Evolutionary conservation across 345 rosid species (phyloP).

Genomic region (Sisymbrium altissimum): DNA sequence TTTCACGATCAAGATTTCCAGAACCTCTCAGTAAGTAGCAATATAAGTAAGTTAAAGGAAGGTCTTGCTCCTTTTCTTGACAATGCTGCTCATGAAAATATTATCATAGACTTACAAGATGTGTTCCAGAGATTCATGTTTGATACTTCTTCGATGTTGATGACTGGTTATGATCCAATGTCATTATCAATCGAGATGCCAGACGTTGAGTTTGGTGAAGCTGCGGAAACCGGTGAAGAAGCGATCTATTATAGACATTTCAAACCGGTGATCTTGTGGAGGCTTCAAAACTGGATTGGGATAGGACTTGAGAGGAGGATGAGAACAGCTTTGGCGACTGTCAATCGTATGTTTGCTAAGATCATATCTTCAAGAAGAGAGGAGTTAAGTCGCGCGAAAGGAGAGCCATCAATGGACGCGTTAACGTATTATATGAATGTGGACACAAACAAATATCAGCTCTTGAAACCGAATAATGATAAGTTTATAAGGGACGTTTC

Average conservation of each 20-base stretch:
- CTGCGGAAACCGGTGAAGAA: conserved; percentile 1
- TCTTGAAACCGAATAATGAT: not conserved
- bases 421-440: not conserved
- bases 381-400: not conserved
- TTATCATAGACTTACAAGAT: conserved; percentile 28
- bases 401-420: not conserved
- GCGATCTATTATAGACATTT: not conserved
- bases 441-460: conserved; percentile 2
- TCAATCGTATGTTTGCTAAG: not conserved
- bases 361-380: conserved; percentile 4
- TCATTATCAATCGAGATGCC: not conserved
- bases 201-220: not conserved
- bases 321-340: conserved; percentile 8
- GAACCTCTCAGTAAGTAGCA: not conserved
- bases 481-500: conserved; percentile 37
- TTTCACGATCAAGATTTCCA: conserved; percentile 10
- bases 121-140: conserved; percentile 31
- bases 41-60: conserved; percentile 8
- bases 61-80: conserved; percentile 9
- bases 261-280: conserved; percentile 3
- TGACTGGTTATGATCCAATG: conserved; percentile 16
- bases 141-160: conserved; percentile 22
- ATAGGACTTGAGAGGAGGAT: not conserved
- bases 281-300: conserved; percentile 5
- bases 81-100: not conserved